These are phyloP conservation scores for Candida mattraensis DNA, from an alignment of 805 yeast species.

Conservation along the genomic window DNA sequence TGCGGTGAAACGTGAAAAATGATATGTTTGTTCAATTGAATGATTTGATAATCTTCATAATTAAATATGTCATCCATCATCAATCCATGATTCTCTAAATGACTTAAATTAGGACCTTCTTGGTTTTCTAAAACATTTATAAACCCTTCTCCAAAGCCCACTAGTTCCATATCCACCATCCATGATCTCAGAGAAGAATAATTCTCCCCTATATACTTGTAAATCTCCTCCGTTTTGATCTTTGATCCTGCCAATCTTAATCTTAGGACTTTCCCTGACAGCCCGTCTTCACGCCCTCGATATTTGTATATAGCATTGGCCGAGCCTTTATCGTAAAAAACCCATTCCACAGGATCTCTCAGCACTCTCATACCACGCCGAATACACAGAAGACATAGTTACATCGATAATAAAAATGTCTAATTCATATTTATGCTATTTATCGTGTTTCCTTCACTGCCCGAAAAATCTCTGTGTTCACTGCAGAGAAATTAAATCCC, in stretches of 20 bases:
- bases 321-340: slow-evolving; percentile 44
- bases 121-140: slow-evolving; percentile 1
- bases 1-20: slow-evolving; percentile 16
- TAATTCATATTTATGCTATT: slow-evolving; percentile 1
- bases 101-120: slow-evolving; percentile 6
- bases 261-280: slow-evolving; percentile 41
- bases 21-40: slow-evolving; percentile 29
- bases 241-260: slow-evolving; percentile 34
- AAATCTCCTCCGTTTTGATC: slow-evolving; percentile 41
- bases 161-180: slow-evolving; percentile 20
- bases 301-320: slow-evolving; percentile 50
- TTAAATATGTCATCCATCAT: slow-evolving; percentile 28
- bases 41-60: neutral
- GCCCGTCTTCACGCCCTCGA: slow-evolving; percentile 33
- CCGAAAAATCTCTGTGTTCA: slow-evolving; percentile 8
- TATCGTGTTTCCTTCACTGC: slow-evolving; percentile 1
- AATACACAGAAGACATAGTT: neutral
- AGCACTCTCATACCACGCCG: neutral
- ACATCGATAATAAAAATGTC: neutral
- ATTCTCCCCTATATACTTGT: slow-evolving; percentile 36
- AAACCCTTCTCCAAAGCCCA: slow-evolving; percentile 5
- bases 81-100: slow-evolving; percentile 24
- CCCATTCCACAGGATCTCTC: slow-evolving; percentile 34
- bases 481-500: slow-evolving; percentile 47
- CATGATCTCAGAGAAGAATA: slow-evolving; percentile 17